A percentile compares a stretch with the other conserved stretches of the same genome.
phyloP scores from a whole-genome alignment of 768 basidiomycete genomes.

The Tulasnella sp. region DNA sequence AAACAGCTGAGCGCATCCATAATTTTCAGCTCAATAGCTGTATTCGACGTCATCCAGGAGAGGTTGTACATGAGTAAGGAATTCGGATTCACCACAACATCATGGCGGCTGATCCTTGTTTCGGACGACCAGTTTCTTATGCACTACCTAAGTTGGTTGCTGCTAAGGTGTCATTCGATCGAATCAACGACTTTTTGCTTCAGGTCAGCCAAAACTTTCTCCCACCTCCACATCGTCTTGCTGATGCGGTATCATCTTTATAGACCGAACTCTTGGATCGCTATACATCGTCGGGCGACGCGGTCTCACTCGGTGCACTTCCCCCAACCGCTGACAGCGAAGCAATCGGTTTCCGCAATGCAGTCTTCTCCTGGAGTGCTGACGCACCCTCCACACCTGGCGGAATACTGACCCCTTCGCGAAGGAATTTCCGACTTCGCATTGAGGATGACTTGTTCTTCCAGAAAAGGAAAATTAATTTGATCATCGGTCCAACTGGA shows the following conservation, averaged over 20 bases:
- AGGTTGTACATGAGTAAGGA: conserved; percentile 41
- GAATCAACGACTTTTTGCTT: conserved; percentile 55
- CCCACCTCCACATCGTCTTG: not conserved
- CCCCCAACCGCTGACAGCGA: conserved; percentile 35
- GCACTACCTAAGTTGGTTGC: conserved; percentile 42
- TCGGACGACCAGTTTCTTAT: conserved; percentile 44
- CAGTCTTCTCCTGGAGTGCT: conserved; percentile 56
- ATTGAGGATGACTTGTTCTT: conserved; percentile 45
- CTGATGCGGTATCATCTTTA: not conserved
- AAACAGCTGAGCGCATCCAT: conserved; percentile 47
- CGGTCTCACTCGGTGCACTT: conserved; percentile 29
- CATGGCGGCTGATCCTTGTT: conserved; percentile 37
- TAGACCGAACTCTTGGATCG: conserved; percentile 46
- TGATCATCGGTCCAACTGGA: conserved; percentile 48
- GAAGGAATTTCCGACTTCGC: conserved; percentile 44
- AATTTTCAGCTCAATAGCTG: conserved; percentile 54
- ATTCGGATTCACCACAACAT: not conserved
- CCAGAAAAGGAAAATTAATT: conserved; percentile 45
- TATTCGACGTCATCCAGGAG: conserved; percentile 64
- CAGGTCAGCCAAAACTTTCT: conserved; percentile 38
- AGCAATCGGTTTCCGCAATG: conserved; percentile 43
- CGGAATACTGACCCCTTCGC: conserved; percentile 50
- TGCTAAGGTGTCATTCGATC: conserved; percentile 67
- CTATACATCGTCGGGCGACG: conserved; percentile 37
- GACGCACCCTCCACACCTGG: conserved; percentile 55